These are phyloP conservation scores for Suhomyces sp. DNA, from an alignment of 805 yeast species.

Conservation along the genomic window DNA sequence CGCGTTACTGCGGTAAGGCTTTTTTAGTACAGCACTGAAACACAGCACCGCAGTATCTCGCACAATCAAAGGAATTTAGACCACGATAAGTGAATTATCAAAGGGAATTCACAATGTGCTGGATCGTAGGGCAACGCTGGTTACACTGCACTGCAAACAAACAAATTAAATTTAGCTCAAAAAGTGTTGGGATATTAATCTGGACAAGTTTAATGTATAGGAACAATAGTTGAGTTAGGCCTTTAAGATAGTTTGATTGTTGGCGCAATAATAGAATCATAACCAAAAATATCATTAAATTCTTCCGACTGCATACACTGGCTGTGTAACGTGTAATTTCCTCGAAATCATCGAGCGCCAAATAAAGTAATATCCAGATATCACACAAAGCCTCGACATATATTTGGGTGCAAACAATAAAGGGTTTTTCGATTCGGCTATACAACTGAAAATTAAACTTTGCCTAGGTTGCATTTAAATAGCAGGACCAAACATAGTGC, in stretches of 20 bases:
- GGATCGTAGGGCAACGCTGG: neutral
- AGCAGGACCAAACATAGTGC: neutral
- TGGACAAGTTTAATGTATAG: neutral
- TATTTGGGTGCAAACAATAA: neutral
- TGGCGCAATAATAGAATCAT: neutral
- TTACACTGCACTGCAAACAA: neutral
- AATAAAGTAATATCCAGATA: neutral
- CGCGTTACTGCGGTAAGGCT: neutral
- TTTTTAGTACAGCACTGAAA: neutral
- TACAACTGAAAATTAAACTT: neutral
- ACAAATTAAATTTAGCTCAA: neutral
- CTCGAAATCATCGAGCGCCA: neutral
- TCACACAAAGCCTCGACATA: neutral
- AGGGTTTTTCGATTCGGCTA: neutral
- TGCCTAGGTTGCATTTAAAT: neutral
- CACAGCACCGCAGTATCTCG: neutral
- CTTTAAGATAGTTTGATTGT: neutral
- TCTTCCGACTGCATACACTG: neutral
- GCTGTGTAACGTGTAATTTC: neutral
- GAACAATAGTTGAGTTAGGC: neutral
- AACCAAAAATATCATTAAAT: neutral
- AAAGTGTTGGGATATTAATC: neutral
- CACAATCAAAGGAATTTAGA: neutral
- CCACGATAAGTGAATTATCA: neutral
- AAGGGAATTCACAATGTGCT: neutral